Evolutionary conservation across 176 grass and related monocot species (phyloP).

Genomic region (Zizania latifolia): DNA sequence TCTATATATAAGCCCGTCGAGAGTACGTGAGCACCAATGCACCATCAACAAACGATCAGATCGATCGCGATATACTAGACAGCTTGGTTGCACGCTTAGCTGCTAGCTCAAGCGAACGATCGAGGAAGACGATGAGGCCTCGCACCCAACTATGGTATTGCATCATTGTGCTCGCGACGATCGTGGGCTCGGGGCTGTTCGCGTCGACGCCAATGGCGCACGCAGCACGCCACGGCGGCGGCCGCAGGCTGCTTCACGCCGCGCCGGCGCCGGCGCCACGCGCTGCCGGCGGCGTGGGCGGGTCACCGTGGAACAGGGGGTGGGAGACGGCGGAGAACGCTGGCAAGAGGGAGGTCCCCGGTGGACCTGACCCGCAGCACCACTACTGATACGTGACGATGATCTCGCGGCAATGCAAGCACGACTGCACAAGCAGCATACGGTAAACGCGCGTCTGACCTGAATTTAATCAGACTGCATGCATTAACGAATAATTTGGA

Average conservation of each 20-base stretch:
- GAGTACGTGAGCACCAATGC: background rate
- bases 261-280: background rate
- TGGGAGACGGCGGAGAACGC: background rate
- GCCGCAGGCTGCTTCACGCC: background rate
- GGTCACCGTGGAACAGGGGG: background rate
- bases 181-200: background rate
- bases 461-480: background rate
- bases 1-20: constrained; percentile 4
- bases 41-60: background rate
- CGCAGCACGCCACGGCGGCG: background rate
- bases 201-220: background rate
- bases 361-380: constrained; percentile 47
- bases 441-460: background rate
- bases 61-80: background rate
- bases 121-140: background rate
- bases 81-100: background rate
- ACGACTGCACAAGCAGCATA: too few relatives aligned
- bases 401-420: background rate
- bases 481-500: background rate
- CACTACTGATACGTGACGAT: constrained; percentile 5
- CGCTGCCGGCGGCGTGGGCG: too few relatives aligned
- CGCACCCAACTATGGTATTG: background rate
- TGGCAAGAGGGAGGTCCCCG: constrained; percentile 34
- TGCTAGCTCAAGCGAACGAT: background rate
- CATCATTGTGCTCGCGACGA: background rate